These are phyloP conservation scores for Coelomomyces lativittatus DNA, from an alignment of 371 early-diverging fungal species.

Conservation along the genomic window DNA sequence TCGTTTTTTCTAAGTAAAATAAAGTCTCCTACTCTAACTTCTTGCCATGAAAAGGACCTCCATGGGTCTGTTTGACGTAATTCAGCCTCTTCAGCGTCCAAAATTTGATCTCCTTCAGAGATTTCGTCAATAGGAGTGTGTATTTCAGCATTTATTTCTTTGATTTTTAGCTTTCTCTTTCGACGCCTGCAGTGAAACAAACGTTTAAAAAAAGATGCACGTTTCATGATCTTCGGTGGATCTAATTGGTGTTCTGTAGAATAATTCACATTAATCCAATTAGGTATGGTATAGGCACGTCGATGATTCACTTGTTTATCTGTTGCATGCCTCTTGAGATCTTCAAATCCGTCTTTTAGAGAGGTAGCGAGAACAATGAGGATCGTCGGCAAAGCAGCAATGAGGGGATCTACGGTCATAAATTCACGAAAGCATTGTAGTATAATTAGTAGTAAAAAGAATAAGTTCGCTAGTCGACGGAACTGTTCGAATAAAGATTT, in stretches of 20 bases:
- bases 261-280: constrained; percentile 33
- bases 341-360: constrained; percentile 85
- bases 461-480: constrained; percentile 73
- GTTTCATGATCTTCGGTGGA: too few species aligned
- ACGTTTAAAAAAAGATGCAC: too few species aligned
- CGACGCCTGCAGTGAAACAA: too few species aligned
- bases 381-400: constrained; percentile 67
- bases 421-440: constrained; percentile 59
- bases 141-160: too few species aligned
- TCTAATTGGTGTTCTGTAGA: too few species aligned
- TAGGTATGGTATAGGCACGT: constrained; percentile 16
- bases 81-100: too few species aligned
- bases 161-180: too few species aligned
- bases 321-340: constrained; percentile 68
- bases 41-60: constrained; percentile 44
- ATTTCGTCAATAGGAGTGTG: too few species aligned
- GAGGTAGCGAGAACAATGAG: constrained; percentile 65
- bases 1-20: constrained; percentile 67
- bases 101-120: too few species aligned
- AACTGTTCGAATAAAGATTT: constrained; percentile 94
- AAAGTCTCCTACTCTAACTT: constrained; percentile 78
- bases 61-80: neutral
- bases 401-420: constrained; percentile 48
- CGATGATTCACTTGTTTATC: constrained; percentile 40
- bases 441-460: constrained; percentile 70